phyloP scores from a whole-genome alignment of 1,139 yeast species.

The Yamadazyma sp. region DNA sequence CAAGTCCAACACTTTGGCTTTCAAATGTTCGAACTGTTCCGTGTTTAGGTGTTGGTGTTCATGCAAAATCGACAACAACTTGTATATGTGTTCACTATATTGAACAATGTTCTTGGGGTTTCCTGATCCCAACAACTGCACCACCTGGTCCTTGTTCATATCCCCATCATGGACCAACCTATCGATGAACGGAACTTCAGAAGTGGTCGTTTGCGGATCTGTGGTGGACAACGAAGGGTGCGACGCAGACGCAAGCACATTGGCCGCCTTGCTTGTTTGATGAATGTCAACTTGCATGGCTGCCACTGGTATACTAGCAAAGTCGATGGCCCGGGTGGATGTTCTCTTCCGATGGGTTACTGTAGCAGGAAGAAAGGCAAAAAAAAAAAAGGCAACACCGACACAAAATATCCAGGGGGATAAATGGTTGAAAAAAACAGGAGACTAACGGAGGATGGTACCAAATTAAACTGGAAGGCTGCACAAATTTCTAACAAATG shows the following conservation, averaged over 20 bases:
- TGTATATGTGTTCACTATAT: constrained; percentile 40
- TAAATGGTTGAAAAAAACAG: constrained; percentile 3
- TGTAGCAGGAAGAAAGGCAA: too few species aligned
- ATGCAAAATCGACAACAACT: constrained; percentile 28
- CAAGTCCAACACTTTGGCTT: constrained; percentile 25
- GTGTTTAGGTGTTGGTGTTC: constrained; percentile 19
- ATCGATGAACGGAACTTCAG: constrained; percentile 8
- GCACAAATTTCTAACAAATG: neutral
- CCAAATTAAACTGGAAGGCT: neutral
- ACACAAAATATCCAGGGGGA: constrained; percentile 2
- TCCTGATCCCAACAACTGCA: constrained; percentile 28
- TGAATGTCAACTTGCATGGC: too few species aligned
- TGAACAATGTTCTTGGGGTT: constrained; percentile 34
- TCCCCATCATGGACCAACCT: constrained; percentile 13
- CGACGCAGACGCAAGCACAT: too few species aligned
- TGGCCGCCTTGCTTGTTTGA: too few species aligned
- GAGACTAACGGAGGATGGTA: neutral
- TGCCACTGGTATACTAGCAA: neutral
- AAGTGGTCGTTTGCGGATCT: too few species aligned
- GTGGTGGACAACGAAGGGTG: too few species aligned
- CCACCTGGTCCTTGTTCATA: constrained; percentile 26
- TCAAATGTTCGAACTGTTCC: constrained; percentile 15
- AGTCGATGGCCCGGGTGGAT: too few species aligned
- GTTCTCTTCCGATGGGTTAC: too few species aligned
- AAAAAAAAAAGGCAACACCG: neutral